A percentile compares a stretch with the other conserved stretches of the same genome.
These are phyloP conservation scores for Carex myosuroides DNA, from an alignment of 176 grass and related monocot species.

Conservation along the genomic window DNA sequence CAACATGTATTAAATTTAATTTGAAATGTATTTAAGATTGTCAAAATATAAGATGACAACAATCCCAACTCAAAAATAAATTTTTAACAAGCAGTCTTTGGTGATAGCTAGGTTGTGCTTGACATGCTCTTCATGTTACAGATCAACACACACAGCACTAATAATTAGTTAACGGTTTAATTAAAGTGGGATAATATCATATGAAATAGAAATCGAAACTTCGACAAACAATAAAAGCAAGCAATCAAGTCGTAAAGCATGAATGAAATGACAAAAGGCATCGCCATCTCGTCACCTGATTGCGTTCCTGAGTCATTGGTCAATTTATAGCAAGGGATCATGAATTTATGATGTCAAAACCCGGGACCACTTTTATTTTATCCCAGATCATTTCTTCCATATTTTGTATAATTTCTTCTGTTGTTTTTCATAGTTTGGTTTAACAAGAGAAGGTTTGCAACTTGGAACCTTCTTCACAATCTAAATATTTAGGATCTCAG, in stretches of 20 bases:
- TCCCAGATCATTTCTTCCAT: neutral
- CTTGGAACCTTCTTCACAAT: too few species aligned
- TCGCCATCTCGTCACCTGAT: neutral
- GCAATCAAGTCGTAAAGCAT: neutral
- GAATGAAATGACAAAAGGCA: slow-evolving; percentile 7
- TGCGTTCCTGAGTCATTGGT: slow-evolving; percentile 16
- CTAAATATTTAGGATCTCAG: too few species aligned
- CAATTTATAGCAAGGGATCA: neutral
- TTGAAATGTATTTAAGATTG: too few species aligned
- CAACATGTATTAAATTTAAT: too few species aligned
- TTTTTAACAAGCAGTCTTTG: too few species aligned
- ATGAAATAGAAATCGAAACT: neutral
- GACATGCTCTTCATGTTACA: neutral
- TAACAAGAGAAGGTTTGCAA: too few species aligned
- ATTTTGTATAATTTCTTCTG: neutral
- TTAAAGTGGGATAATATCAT: neutral
- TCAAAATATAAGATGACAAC: too few species aligned
- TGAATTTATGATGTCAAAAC: neutral
- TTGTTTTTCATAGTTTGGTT: too few species aligned
- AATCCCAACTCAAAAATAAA: too few species aligned
- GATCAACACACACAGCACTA: neutral
- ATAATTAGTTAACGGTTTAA: neutral
- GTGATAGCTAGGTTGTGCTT: neutral
- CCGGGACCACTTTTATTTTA: neutral
- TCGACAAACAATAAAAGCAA: slow-evolving; percentile 11